phyloP scores from a whole-genome alignment of 306 rosid genomes.

The Sechiopsis laciniata region DNA sequence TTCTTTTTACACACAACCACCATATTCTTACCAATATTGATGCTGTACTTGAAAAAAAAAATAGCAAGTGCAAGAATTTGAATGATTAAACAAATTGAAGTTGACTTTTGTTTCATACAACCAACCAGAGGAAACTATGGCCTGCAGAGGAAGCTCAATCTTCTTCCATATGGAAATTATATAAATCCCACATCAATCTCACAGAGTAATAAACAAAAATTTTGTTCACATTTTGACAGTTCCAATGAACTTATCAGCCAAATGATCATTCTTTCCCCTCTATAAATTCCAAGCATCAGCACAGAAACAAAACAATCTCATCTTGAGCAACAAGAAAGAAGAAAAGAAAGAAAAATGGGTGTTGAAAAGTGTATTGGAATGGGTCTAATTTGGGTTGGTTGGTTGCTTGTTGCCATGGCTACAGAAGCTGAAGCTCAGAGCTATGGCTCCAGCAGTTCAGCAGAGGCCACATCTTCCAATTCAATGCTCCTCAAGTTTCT shows the following conservation, averaged over 20 bases:
- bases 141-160: neutral
- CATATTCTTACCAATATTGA: no score
- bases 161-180: no score
- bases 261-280: neutral
- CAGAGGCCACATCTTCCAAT: neutral
- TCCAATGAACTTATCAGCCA: neutral
- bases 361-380: neutral
- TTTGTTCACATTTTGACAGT: neutral
- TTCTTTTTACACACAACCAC: no score
- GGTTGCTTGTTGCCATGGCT: constrained; percentile 2
- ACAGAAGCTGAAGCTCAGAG: constrained; percentile 20
- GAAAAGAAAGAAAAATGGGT: neutral
- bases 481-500: constrained; percentile 4
- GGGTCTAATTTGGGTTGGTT: constrained; percentile 14
- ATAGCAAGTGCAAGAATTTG: neutral
- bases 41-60: no score
- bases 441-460: neutral
- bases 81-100: no score
- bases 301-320: neutral
- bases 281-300: constrained; percentile 11
- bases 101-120: neutral
- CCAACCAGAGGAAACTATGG: neutral
- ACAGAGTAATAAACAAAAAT: neutral
- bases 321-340: neutral
- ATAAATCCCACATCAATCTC: no score